These are phyloP conservation scores for Nitzschia sp. DNA, from an alignment of 108 stramenopile genomes.

Conservation along the genomic window DNA sequence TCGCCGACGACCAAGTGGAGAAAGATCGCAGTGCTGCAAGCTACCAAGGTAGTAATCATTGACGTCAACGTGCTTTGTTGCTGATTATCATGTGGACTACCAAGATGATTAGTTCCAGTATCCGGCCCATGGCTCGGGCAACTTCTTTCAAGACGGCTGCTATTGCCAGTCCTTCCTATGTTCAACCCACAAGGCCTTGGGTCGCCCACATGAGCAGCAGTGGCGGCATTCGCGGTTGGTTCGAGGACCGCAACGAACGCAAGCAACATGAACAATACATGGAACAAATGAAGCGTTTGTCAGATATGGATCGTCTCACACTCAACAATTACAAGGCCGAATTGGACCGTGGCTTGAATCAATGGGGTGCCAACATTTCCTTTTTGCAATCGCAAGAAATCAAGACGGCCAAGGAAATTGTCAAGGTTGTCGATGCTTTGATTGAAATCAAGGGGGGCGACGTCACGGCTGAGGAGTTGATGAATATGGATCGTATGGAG, in stretches of 20 bases:
- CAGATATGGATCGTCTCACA: constrained; percentile 61
- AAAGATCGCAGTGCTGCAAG: too few species aligned
- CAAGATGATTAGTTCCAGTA: too few species aligned
- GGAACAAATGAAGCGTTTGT: constrained; percentile 68
- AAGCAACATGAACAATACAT: constrained; percentile 62
- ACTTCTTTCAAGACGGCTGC: too few species aligned
- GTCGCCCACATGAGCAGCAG: constrained; percentile 1
- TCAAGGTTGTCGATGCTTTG: constrained; percentile 46
- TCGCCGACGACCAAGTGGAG: too few species aligned
- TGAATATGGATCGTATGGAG: constrained; percentile 50
- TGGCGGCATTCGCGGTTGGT: constrained; percentile 42
- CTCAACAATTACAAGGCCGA: constrained; percentile 62
- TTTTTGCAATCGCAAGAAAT: constrained; percentile 61
- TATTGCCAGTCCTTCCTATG: too few species aligned
- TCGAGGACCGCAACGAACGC: constrained; percentile 45
- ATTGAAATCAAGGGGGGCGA: constrained; percentile 57
- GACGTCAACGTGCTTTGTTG: too few species aligned
- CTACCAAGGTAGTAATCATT: too few species aligned
- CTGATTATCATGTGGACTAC: too few species aligned
- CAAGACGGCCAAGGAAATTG: constrained; percentile 62
- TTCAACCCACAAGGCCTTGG: background rate
- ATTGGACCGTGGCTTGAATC: constrained; percentile 49
- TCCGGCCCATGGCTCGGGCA: too few species aligned
- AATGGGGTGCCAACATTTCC: constrained; percentile 61
- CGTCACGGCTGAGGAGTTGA: constrained; percentile 52